phyloP scores from a whole-genome alignment of 108 stramenopile genomes.

The Nitzschia palea region DNA sequence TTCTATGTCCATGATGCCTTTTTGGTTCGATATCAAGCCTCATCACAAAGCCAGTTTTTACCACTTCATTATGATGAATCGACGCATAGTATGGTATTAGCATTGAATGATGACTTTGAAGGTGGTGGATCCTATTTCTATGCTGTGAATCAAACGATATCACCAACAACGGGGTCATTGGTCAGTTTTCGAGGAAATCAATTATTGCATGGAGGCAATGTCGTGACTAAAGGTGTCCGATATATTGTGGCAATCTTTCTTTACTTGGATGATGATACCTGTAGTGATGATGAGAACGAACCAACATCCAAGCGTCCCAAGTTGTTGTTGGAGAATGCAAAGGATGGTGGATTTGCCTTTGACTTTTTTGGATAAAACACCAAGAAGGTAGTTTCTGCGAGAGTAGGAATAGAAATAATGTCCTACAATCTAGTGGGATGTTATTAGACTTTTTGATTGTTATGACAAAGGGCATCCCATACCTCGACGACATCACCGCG shows the following conservation, averaged over 20 bases:
- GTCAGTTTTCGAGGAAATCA: conserved; percentile 44
- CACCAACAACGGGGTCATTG: conserved; percentile 13
- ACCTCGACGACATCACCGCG: conserved; percentile 3
- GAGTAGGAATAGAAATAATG: neutral
- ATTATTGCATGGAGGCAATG: conserved; percentile 42
- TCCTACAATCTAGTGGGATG: neutral
- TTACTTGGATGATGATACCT: conserved; percentile 32
- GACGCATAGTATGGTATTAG: conserved; percentile 85
- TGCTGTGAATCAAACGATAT: neutral
- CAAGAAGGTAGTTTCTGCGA: too few relatives aligned
- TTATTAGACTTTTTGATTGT: neutral
- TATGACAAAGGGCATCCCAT: conserved; percentile 9
- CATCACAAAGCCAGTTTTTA: conserved; percentile 46
- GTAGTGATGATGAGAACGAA: neutral
- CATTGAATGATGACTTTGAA: conserved; percentile 78
- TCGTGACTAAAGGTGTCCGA: conserved; percentile 34
- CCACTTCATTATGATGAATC: conserved; percentile 92
- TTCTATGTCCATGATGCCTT: conserved; percentile 90
- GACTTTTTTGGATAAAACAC: conserved; percentile 9
- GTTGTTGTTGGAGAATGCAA: neutral
- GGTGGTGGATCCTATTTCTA: conserved; percentile 89
- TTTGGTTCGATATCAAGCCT: conserved; percentile 81
- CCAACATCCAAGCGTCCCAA: conserved; percentile 1
- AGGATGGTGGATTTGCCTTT: conserved; percentile 1
- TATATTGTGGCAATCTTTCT: conserved; percentile 50